A percentile compares a stretch with the other conserved stretches of the same genome.
Conservation (phyloP, 176 grass and related monocot species). For the Poa pratensis region DNA sequence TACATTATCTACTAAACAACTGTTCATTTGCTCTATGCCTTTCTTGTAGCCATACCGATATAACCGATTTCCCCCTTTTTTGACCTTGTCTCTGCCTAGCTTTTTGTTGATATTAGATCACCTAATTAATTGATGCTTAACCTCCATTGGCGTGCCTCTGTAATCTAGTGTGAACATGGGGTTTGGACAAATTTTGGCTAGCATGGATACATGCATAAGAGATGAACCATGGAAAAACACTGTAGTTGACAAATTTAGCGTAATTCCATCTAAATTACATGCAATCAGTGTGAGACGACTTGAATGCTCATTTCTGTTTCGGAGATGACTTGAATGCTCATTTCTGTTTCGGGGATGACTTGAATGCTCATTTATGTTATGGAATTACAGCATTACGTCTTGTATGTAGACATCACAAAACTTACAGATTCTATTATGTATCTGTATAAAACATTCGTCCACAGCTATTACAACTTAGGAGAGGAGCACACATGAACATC, state of each 20-base stretch:
- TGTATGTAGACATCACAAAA: background rate
- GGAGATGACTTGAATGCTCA: no score
- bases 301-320: background rate
- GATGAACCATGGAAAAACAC: background rate
- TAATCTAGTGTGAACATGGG: background rate
- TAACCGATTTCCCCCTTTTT: background rate
- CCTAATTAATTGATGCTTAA: background rate
- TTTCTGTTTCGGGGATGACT: no score
- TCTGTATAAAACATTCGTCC: background rate
- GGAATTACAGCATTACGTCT: background rate
- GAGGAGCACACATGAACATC: slow-evolving; percentile 5
- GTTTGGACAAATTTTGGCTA: background rate
- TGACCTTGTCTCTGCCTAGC: background rate
- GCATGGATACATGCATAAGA: slow-evolving; percentile 5
- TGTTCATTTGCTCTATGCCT: background rate
- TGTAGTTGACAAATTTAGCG: background rate
- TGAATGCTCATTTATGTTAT: background rate
- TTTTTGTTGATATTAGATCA: slow-evolving; percentile 7
- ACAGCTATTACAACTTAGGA: slow-evolving; percentile 2
- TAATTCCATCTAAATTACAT: slow-evolving; percentile 4
- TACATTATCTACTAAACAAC: background rate
- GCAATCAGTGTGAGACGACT: background rate
- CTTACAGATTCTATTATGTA: slow-evolving; percentile 1
- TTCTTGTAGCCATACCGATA: background rate
- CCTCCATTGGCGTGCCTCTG: background rate